phyloP scores from a whole-genome alignment of 169 alveolate species.

The Plasmodium adleri region DNA sequence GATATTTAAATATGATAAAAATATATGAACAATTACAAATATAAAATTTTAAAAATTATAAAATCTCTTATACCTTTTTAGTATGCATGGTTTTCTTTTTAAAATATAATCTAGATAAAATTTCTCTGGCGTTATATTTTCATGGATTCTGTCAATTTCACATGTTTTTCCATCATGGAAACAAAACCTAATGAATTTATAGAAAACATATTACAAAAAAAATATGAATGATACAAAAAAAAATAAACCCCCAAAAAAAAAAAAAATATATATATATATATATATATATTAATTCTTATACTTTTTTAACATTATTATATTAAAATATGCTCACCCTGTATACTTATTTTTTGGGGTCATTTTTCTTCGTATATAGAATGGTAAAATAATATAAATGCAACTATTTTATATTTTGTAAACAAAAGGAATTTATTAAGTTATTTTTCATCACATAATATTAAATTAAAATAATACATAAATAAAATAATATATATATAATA shows the following conservation, averaged over 20 bases:
- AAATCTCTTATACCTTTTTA: constrained; percentile 35
- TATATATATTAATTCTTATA: too few species aligned
- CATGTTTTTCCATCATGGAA: constrained; percentile 51
- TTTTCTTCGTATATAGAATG: constrained; percentile 9
- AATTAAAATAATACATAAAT: too few species aligned
- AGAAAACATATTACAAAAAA: background rate
- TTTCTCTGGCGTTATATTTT: constrained; percentile 57
- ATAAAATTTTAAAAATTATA: background rate
- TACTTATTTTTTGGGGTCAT: constrained; percentile 56
- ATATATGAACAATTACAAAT: too few species aligned
- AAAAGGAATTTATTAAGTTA: too few species aligned
- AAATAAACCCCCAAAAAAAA: too few species aligned
- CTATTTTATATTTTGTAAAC: too few species aligned
- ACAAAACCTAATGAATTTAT: constrained; percentile 48
- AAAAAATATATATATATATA: too few species aligned
- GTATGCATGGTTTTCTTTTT: constrained; percentile 70
- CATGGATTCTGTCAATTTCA: constrained; percentile 59
- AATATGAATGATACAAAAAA: background rate
- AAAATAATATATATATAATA: too few species aligned
- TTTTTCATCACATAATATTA: too few species aligned
- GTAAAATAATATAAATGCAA: too few species aligned
- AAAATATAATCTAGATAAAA: constrained; percentile 61
- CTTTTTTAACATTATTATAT: too few species aligned
- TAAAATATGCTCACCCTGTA: constrained; percentile 27
- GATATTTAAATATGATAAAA: too few species aligned